A percentile compares a stretch with the other conserved stretches of the same genome.
phyloP scores from a whole-genome alignment of 768 basidiomycete genomes.

The Rhodosporidiobolus odoratus region DNA sequence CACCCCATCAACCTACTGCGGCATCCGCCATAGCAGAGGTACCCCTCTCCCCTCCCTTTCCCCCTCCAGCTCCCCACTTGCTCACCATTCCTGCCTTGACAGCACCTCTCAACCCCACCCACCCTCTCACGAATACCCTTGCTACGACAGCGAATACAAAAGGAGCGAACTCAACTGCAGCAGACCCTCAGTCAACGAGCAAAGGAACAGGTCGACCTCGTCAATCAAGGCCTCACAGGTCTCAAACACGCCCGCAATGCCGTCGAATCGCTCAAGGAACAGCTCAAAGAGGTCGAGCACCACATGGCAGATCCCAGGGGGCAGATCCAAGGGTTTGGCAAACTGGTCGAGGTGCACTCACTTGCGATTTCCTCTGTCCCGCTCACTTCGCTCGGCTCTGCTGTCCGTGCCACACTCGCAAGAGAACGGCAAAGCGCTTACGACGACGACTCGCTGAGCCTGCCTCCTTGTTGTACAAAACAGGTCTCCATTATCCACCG shows the following conservation, averaged over 20 bases:
- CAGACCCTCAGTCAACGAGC: slow-evolving; percentile 82
- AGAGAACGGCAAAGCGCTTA: too few relatives aligned
- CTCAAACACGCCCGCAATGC: slow-evolving; percentile 38
- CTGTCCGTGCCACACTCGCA: not conserved
- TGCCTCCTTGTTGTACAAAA: not conserved
- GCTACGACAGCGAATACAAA: slow-evolving; percentile 88
- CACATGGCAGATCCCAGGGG: slow-evolving; percentile 69
- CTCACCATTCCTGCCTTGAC: not conserved
- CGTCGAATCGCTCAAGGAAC: slow-evolving; percentile 70
- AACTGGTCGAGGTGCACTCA: slow-evolving; percentile 76
- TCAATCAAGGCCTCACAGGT: slow-evolving; percentile 62
- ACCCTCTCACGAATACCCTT: slow-evolving; percentile 72
- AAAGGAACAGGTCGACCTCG: slow-evolving; percentile 85
- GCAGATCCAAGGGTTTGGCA: slow-evolving; percentile 80
- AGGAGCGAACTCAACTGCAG: slow-evolving; percentile 92
- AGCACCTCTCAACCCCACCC: slow-evolving; percentile 38
- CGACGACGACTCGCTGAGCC: not conserved
- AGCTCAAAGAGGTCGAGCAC: slow-evolving; percentile 73
- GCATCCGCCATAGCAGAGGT: slow-evolving; percentile 33
- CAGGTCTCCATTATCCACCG: slow-evolving; percentile 94
- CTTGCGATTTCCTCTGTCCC: not conserved
- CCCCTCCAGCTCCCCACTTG: not conserved
- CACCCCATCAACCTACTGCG: slow-evolving; percentile 12
- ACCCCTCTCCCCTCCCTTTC: not conserved
- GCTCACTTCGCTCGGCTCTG: not conserved